phyloP scores from a whole-genome alignment of 768 basidiomycete species.

The Termitomyces sp. region DNA sequence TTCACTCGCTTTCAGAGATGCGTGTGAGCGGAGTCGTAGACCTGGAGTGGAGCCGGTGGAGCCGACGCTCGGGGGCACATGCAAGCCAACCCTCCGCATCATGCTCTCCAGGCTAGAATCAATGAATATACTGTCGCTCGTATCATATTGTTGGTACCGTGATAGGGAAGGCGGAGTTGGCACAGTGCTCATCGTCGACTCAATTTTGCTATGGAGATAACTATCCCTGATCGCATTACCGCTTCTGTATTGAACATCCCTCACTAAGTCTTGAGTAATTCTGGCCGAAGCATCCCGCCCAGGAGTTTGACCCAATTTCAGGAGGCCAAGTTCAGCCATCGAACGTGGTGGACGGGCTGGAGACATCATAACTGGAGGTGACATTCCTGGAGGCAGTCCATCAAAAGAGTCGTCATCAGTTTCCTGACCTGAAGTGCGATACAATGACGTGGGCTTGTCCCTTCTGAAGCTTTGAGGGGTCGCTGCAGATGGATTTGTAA shows the following conservation, averaged over 20 bases:
- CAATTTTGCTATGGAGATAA: conserved; percentile 27
- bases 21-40: conserved; percentile 26
- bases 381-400: conserved; percentile 50
- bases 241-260: conserved; percentile 40
- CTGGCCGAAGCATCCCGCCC: conserved; percentile 64
- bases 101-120: conserved; percentile 65
- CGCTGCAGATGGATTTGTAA: conserved; percentile 46
- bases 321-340: conserved; percentile 39
- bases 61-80: conserved; percentile 25
- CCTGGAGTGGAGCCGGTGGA: conserved; percentile 13
- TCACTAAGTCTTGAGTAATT: conserved; percentile 61
- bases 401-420: conserved; percentile 49
- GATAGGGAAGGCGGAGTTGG: conserved; percentile 69
- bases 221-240: conserved; percentile 21
- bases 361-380: conserved; percentile 51
- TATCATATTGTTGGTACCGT: conserved; percentile 49
- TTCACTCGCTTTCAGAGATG: conserved; percentile 1
- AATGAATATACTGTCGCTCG: conserved; percentile 38
- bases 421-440: conserved; percentile 15
- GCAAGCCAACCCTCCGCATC: conserved; percentile 56
- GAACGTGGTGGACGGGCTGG: conserved; percentile 47
- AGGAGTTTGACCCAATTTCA: conserved; percentile 57
- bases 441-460: conserved; percentile 2
- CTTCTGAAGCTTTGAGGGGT: conserved; percentile 35
- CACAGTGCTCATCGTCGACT: conserved; percentile 64